phyloP scores from a whole-genome alignment of 148 eudicot genomes.

The Camellia lanceoleosa region DNA sequence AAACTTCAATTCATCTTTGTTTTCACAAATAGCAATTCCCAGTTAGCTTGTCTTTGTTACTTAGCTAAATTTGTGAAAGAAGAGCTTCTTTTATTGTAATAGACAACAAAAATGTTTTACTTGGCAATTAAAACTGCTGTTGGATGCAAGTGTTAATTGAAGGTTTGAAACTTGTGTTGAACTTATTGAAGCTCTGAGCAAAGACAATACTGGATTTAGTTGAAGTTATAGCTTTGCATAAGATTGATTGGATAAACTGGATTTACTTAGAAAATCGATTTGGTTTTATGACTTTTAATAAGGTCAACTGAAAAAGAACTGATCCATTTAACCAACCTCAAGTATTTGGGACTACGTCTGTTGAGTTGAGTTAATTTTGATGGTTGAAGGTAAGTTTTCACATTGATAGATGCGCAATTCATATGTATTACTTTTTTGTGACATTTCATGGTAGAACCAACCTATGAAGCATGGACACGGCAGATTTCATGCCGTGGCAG shows the following conservation, averaged over 20 bases:
- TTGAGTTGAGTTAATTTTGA: background rate
- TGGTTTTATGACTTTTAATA: background rate
- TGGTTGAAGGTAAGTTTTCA: background rate
- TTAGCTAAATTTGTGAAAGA: background rate
- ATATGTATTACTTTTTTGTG: background rate
- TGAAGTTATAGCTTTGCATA: background rate
- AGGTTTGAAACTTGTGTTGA: background rate
- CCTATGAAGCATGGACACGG: too few relatives aligned
- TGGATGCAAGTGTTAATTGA: background rate
- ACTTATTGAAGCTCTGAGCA: background rate
- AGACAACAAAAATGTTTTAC: background rate
- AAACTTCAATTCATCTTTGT: conserved; percentile 9
- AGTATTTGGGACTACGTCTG: background rate
- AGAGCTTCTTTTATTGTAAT: background rate
- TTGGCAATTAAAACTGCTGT: background rate
- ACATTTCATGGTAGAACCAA: background rate
- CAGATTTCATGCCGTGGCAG: too few relatives aligned
- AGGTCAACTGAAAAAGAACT: background rate
- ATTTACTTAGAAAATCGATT: background rate
- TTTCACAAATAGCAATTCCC: background rate
- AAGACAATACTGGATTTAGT: background rate
- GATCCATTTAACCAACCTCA: background rate
- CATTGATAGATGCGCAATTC: background rate
- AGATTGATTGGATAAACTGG: background rate
- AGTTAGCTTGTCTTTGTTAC: background rate